Conservation (phyloP, 1,284 basidiomycete genomes). For the Sanghuangporus weigelae region DNA sequence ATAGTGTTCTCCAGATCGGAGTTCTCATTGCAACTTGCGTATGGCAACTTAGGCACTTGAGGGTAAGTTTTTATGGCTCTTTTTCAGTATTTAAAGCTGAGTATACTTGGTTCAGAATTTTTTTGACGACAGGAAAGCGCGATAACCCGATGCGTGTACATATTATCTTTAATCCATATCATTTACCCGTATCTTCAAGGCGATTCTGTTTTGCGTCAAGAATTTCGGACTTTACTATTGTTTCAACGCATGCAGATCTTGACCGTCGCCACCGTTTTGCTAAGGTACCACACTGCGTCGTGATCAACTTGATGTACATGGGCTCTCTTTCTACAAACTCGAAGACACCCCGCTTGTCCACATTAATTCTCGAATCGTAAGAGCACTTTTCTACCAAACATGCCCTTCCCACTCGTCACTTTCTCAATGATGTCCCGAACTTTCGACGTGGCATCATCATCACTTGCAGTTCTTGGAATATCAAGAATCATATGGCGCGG, state of each 20-base stretch:
- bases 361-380: conserved; percentile 42
- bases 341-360: neutral
- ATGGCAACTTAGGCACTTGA: conserved; percentile 93
- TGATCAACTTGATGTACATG: no score
- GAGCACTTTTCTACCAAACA: conserved; percentile 67
- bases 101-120: conserved; percentile 49
- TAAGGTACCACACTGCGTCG: no score
- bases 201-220: no score
- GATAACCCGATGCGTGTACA: conserved; percentile 29
- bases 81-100: conserved; percentile 17
- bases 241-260: no score
- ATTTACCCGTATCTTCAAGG: neutral
- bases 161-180: neutral
- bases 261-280: no score
- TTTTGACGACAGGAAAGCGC: conserved; percentile 86
- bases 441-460: conserved; percentile 44
- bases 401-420: conserved; percentile 40
- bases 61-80: conserved; percentile 43
- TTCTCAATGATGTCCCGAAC: conserved; percentile 45
- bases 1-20: conserved; percentile 82
- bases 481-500: conserved; percentile 64
- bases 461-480: conserved; percentile 42
- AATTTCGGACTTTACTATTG: no score
- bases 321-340: no score
- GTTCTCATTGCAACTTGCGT: conserved; percentile 81